phyloP scores from a whole-genome alignment of 1,284 basidiomycete species.

The Gymnopus androsaceus region DNA sequence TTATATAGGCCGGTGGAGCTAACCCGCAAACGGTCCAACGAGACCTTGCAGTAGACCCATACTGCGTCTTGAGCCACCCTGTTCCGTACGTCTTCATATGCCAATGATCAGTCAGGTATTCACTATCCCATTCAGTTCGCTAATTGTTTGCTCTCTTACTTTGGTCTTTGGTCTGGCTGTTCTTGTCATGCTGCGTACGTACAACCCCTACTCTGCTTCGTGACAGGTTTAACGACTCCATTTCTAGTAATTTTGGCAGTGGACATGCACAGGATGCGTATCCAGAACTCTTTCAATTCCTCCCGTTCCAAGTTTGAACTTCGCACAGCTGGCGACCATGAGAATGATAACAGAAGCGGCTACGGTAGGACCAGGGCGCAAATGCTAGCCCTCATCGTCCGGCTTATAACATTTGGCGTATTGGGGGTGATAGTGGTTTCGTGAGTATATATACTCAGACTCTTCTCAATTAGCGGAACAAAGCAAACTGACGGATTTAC shows the following conservation, averaged over 20 bases:
- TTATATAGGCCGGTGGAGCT: not conserved
- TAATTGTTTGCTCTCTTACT: not conserved
- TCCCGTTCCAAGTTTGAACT: not conserved
- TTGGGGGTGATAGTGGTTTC: not conserved
- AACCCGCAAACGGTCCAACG: not conserved
- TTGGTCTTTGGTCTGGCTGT: not conserved
- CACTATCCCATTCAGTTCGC: not conserved
- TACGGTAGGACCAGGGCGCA: not conserved
- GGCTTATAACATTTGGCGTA: not conserved
- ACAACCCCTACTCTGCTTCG: not conserved
- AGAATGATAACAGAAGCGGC: not conserved
- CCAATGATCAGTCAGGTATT: not conserved
- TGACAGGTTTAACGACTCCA: too few species aligned
- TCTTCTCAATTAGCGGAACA: not conserved
- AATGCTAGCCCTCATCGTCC: not conserved
- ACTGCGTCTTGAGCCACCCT: constrained; percentile 1
- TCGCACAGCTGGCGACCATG: not conserved
- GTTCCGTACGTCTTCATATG: not conserved
- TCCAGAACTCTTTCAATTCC: not conserved
- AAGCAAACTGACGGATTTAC: not conserved
- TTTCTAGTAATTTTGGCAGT: not conserved
- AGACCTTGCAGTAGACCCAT: not conserved
- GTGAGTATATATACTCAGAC: not conserved
- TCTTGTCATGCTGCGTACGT: constrained; percentile 1
- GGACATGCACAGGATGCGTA: not conserved